These are phyloP conservation scores for Mucor mucedo DNA, from an alignment of 371 early-diverging fungal genomes.

Conservation along the genomic window DNA sequence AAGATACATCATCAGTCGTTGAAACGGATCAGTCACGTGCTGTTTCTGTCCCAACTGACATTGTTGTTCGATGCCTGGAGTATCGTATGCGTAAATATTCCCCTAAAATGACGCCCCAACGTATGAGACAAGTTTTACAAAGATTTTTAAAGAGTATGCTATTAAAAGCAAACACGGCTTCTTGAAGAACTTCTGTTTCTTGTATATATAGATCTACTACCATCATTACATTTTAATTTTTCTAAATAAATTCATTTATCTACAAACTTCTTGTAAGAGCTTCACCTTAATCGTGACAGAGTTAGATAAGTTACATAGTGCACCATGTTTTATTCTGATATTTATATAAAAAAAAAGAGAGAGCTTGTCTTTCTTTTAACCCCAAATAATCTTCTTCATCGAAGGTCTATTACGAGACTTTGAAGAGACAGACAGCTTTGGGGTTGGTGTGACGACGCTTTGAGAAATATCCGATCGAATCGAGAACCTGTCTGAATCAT, in stretches of 20 bases:
- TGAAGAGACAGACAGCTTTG: neutral
- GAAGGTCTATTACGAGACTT: conserved; percentile 8
- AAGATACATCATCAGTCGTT: neutral
- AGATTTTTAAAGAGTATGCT: conserved; percentile 51
- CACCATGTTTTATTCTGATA: neutral
- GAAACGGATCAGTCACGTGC: neutral
- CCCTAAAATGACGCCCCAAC: conserved; percentile 47
- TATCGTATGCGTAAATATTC: conserved; percentile 45
- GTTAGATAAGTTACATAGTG: too few species aligned
- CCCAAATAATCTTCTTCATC: conserved; percentile 16
- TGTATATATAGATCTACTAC: neutral
- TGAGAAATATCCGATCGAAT: conserved; percentile 19
- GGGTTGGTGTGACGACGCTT: neutral
- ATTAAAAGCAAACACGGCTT: conserved; percentile 24
- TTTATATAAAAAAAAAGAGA: neutral
- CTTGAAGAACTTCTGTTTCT: neutral
- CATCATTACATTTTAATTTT: neutral
- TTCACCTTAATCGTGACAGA: too few species aligned
- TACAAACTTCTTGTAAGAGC: too few species aligned
- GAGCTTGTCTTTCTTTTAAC: neutral
- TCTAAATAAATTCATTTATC: neutral
- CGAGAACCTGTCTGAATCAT: conserved; percentile 32
- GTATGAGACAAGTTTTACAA: conserved; percentile 50
- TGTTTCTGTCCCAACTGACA: conserved; percentile 32
- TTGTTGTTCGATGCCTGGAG: conserved; percentile 43